Percentiles rank a stretch among this genome's conserved stretches.
Evolutionary conservation across 768 basidiomycete genomes (phyloP).

Genomic region (Amanita subjunquillea): DNA sequence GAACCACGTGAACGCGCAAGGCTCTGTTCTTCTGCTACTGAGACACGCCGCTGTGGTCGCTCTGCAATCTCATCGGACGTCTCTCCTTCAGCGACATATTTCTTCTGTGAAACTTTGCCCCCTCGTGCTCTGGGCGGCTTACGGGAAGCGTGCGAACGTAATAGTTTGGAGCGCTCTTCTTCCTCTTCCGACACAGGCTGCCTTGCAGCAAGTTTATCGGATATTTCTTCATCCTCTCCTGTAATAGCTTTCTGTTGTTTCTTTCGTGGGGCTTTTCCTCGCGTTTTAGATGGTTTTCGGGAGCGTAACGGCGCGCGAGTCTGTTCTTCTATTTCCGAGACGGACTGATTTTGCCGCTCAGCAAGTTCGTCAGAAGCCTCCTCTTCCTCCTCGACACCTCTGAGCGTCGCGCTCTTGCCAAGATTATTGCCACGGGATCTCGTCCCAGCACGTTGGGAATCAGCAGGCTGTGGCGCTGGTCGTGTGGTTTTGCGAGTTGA

Average conservation of each 20-base stretch:
- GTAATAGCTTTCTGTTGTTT: constrained; percentile 10
- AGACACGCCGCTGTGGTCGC: too few species aligned
- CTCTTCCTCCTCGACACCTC: constrained; percentile 15
- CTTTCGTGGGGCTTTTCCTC: not conserved
- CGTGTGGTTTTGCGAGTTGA: constrained; percentile 5
- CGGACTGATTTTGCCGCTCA: not conserved
- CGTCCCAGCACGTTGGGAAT: not conserved
- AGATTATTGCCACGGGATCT: not conserved
- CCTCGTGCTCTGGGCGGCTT: not conserved
- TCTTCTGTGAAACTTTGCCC: too few species aligned
- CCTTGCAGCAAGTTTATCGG: not conserved
- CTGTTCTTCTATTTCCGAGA: constrained; percentile 6
- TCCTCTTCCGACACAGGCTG: not conserved
- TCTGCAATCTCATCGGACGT: too few species aligned
- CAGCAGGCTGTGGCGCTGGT: constrained; percentile 8
- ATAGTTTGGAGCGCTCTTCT: not conserved
- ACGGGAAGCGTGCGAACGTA: not conserved
- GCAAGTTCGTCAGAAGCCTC: constrained; percentile 1
- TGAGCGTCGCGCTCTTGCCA: constrained; percentile 5
- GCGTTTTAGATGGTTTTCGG: not conserved
- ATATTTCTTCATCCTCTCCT: not conserved
- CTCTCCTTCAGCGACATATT: too few species aligned
- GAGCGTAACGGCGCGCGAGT: not conserved
- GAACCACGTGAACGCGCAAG: too few species aligned
- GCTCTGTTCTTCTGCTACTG: too few species aligned